Base-by-base conservation (phyloP, 768 basidiomycete species). In the Leucosporidium scottii region DNA sequence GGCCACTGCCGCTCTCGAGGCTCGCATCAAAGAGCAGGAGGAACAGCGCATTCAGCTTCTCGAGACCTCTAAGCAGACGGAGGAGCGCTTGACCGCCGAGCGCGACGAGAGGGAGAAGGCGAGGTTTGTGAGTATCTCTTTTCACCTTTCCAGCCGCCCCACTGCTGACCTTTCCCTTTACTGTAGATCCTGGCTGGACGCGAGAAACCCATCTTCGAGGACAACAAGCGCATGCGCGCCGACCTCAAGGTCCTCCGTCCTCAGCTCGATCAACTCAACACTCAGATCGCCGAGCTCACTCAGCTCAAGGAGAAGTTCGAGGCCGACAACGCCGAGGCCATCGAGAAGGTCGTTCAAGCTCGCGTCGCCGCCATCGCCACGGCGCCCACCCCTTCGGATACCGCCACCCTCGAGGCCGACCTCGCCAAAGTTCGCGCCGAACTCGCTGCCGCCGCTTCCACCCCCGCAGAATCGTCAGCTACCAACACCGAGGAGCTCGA, bases 331-430 rank as follows among this genome's bases (percentile, higher is more conserved):
- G 34, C 70, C 47, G 65, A 69, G 20, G 61, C 71, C 54, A 74
- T 71, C 66, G 66, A 67, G 20, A 10, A 66, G 23, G 60, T 57
- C 56, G 70, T 71, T 3, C 64, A 71, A 27, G 44, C 62, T 15
- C 70, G 70, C 18, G 36, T 71, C 27, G 63, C 66, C 59, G 70
- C 56, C 36, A 49, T 73, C 10, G 60, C 51, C 8, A 63, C 71
- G 4, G 65, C 75, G 39, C 73, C 77, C 25, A 60, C 71, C 13
- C 55, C 67, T 7, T 60, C 72, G 48, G 64, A 61, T 17, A 69
- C 75, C 57, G 59, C 66, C 10, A 73, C 75, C 56, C 66, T 78
- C 21, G 69, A 75, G 27, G 36, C 70, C 0, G 59, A 71, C n/a
- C 61, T 70, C 7, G 59, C 59, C 25, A 51, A 59, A 0, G 44